phyloP scores from a whole-genome alignment of 768 basidiomycete genomes.

The Tulasnella sp. region DNA sequence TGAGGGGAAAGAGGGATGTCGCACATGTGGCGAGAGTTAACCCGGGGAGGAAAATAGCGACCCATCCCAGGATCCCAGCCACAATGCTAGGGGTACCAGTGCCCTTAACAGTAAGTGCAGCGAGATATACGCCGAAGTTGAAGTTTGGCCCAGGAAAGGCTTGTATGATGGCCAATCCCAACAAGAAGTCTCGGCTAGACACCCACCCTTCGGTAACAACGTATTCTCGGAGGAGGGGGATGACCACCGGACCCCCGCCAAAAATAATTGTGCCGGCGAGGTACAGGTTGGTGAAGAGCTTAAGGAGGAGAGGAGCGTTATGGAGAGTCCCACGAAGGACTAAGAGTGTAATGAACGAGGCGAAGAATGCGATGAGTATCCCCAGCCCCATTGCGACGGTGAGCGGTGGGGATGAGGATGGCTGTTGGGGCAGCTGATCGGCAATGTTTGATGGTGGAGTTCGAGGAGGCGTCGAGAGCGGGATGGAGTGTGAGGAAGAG shows the following conservation, averaged over 20 bases:
- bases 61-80: constrained; percentile 4
- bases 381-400: no score
- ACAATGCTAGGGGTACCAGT: background rate
- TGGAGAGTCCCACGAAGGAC: no score
- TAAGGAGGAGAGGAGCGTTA: no score
- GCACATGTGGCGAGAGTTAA: constrained; percentile 2
- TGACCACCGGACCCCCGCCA: constrained; percentile 61
- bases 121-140: constrained; percentile 58
- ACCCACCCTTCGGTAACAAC: constrained; percentile 58
- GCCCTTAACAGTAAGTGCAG: constrained; percentile 46
- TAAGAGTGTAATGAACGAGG: no score
- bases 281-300: constrained; percentile 33
- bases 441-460: no score
- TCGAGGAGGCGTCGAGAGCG: no score
- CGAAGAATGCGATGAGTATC: no score
- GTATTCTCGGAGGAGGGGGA: constrained; percentile 58
- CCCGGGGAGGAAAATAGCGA: constrained; percentile 23
- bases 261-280: constrained; percentile 56
- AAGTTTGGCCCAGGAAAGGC: constrained; percentile 61
- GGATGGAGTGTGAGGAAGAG: no score
- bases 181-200: constrained; percentile 57
- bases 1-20: constrained; percentile 13
- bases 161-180: constrained; percentile 57
- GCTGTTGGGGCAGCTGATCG: no score
- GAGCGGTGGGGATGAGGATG: no score